phyloP scores from a whole-genome alignment of 805 yeast genomes.

The Ogataea minuta region DNA sequence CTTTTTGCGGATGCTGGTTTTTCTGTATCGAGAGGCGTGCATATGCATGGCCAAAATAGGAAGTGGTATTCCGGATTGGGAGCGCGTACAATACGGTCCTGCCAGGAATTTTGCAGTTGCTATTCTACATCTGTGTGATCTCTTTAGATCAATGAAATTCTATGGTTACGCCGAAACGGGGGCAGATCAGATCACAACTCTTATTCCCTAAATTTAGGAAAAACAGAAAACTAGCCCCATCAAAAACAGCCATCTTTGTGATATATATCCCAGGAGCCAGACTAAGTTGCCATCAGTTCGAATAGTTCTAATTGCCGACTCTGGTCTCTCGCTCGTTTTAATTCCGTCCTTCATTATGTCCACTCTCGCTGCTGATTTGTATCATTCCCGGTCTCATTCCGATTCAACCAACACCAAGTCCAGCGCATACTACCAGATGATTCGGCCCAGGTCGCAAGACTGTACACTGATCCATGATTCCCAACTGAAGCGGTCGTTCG shows the following conservation, averaged over 20 bases:
- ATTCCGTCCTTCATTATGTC: conserved; percentile 17
- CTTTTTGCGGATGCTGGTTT: conserved; percentile 12
- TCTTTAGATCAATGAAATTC: conserved; percentile 18
- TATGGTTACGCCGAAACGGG: conserved; percentile 10
- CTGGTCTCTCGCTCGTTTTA: conserved; percentile 1
- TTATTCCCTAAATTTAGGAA: conserved; percentile 20
- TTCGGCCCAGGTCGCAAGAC: conserved; percentile 26
- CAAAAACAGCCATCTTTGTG: conserved; percentile 9
- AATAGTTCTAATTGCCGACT: conserved; percentile 2
- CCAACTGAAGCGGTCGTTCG: conserved; percentile 19
- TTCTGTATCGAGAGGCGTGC: conserved; percentile 18
- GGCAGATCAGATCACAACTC: conserved; percentile 21
- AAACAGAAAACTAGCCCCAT: conserved; percentile 22
- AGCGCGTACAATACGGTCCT: conserved; percentile 1
- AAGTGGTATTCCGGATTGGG: conserved; percentile 6
- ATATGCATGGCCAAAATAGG: conserved; percentile 6
- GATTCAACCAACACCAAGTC: conserved; percentile 32
- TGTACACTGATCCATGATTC: conserved; percentile 13
- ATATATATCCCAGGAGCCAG: conserved; percentile 7
- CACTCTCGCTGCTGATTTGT: conserved; percentile 20
- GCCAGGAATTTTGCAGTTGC: conserved; percentile 6
- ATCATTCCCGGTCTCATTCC: conserved; percentile 33
- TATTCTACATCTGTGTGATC: conserved; percentile 10
- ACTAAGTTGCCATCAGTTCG: neutral
- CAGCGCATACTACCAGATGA: conserved; percentile 23